Percentiles rank a stretch among this genome's conserved stretches.
These are phyloP conservation scores for Penicillium sp. DNA, from an alignment of 2,329 filamentous ascomycete genomes.

Conservation along the genomic window DNA sequence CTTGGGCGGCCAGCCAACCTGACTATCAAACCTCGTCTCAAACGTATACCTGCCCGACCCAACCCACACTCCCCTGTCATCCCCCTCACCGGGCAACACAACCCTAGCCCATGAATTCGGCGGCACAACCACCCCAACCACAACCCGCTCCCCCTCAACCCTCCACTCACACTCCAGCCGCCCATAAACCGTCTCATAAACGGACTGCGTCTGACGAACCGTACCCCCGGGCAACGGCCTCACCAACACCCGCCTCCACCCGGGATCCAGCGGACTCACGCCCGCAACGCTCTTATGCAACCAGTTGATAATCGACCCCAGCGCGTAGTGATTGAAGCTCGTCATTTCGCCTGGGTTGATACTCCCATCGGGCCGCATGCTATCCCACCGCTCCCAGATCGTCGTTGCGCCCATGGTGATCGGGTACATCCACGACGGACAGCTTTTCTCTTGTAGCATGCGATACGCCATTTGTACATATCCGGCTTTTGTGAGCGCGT, in stretches of 20 bases:
- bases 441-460: conserved; percentile 41
- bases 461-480: conserved; percentile 36
- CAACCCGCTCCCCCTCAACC: conserved; percentile 11
- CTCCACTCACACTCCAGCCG: conserved; percentile 27
- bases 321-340: conserved; percentile 48
- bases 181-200: conserved; percentile 37
- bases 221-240: conserved; percentile 35
- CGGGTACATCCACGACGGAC: conserved; percentile 7
- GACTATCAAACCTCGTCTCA: conserved; percentile 12
- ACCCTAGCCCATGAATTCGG: conserved; percentile 24
- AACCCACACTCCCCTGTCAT: conserved; percentile 3
- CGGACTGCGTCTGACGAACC: conserved; percentile 32
- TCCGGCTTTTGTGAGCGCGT: conserved; percentile 29
- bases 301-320: conserved; percentile 40
- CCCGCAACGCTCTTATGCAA: conserved; percentile 35
- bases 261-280: conserved; percentile 31
- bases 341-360: conserved; percentile 49
- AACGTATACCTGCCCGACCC: conserved; percentile 24
- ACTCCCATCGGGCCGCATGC: conserved; percentile 39
- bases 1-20: conserved; percentile 25
- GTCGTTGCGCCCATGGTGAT: conserved; percentile 42
- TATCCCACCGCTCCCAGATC: conserved; percentile 50
- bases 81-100: conserved; percentile 17
- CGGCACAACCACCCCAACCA: conserved; percentile 21
- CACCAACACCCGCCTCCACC: conserved; percentile 35